Evolutionary conservation across 345 rosid genomes (phyloP).

Genomic region (Corchorus olitorius): DNA sequence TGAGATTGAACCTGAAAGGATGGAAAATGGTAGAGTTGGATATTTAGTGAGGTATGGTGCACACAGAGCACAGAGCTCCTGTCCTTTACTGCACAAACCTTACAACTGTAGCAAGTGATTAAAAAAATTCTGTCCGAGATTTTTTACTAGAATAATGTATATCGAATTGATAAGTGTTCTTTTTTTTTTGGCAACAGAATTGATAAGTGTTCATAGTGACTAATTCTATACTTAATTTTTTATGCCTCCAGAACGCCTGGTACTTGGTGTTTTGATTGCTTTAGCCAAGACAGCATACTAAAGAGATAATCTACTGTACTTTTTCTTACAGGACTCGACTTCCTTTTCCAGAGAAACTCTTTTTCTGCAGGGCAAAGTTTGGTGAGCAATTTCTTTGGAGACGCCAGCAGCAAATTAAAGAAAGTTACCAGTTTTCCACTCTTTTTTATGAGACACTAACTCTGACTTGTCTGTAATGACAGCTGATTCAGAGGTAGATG

Average conservation of each 20-base stretch:
- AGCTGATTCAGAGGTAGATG: constrained; percentile 58
- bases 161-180: neutral
- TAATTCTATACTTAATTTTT: neutral
- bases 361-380: constrained; percentile 38
- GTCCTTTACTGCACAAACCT: neutral
- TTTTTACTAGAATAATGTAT: neutral
- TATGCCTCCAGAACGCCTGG: neutral
- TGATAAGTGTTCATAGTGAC: neutral
- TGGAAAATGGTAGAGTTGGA: neutral
- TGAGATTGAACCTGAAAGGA: neutral
- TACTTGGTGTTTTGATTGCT: neutral
- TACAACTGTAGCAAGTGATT: neutral
- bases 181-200: too few species aligned
- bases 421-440: neutral
- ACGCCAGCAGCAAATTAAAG: neutral
- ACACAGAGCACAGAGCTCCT: neutral
- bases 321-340: constrained; percentile 29
- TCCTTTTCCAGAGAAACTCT: constrained; percentile 32
- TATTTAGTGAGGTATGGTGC: neutral
- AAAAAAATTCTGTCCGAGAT: neutral
- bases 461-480: constrained; percentile 13
- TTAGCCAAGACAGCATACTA: neutral
- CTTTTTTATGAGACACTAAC: neutral
- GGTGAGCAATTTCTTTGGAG: constrained; percentile 29
- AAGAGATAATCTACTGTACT: neutral